Percentiles rank a stretch among this genome's conserved stretches.
Conservation (phyloP, 345 rosid species). For the Rubroshorea leprosula region DNA sequence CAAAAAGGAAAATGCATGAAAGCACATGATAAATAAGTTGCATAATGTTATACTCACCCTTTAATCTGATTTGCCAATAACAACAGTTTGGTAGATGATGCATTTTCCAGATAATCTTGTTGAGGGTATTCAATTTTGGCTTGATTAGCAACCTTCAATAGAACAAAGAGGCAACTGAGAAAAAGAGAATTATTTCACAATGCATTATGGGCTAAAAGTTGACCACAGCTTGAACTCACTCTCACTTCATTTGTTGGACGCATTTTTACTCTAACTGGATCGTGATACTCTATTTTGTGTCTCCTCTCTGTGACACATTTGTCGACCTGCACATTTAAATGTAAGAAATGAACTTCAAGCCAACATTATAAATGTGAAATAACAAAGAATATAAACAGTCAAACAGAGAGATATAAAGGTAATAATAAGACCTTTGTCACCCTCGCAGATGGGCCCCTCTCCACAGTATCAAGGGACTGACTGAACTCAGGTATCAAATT, state of each 20-base stretch:
- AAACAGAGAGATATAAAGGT: not conserved
- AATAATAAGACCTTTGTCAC: conserved; percentile 36
- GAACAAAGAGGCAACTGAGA: conserved; percentile 13
- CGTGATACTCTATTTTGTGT: conserved; percentile 23
- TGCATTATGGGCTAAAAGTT: not conserved
- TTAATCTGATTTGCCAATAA: conserved; percentile 30
- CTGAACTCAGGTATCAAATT: conserved; percentile 28
- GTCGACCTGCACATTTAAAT: conserved; percentile 33
- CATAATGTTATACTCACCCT: conserved; percentile 38
- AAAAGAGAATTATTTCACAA: not conserved
- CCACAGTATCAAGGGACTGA: conserved; percentile 36
- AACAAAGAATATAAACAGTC: not conserved
- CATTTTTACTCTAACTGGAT: conserved; percentile 25
- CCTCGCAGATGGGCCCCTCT: conserved; percentile 37
- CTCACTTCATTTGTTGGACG: conserved; percentile 33
- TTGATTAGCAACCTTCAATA: conserved; percentile 44
- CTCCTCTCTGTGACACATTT: conserved; percentile 33
- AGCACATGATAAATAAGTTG: not conserved
- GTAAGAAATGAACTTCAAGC: not conserved
- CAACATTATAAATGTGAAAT: not conserved
- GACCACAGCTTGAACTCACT: conserved; percentile 32
- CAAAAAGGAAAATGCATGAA: not conserved
- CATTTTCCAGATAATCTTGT: conserved; percentile 34
- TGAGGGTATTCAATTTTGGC: conserved; percentile 30
- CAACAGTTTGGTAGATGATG: conserved; percentile 31